Percentiles rank a stretch among this genome's conserved stretches.
Conservation (phyloP, 2,329 filamentous ascomycete genomes). For the Trichoderma sp. region DNA sequence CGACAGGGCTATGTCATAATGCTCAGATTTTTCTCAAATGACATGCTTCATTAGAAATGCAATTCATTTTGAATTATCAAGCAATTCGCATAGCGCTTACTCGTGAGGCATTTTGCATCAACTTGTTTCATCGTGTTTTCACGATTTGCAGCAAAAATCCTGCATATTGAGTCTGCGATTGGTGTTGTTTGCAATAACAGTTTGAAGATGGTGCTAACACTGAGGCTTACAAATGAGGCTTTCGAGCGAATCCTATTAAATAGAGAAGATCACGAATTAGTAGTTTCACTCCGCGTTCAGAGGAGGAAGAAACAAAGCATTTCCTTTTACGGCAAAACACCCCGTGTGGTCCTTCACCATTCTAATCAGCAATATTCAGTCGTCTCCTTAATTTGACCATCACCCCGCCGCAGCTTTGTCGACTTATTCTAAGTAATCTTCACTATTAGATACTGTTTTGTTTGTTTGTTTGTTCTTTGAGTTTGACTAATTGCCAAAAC, state of each 20-base stretch:
- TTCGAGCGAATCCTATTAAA: background rate
- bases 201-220: background rate
- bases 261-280: background rate
- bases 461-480: background rate
- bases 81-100: background rate
- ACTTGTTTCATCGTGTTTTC: background rate
- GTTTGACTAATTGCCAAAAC: background rate
- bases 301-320: background rate
- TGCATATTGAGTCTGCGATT: background rate
- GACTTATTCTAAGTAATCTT: background rate
- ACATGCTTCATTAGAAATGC: conserved; percentile 9
- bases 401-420: background rate
- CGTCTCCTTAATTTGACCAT: background rate
- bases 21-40: background rate
- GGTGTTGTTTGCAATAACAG: background rate
- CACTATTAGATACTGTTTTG: background rate
- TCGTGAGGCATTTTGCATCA: background rate
- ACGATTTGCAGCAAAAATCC: background rate
- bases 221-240: conserved; percentile 3
- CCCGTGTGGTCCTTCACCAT: background rate
- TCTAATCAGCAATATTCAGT: background rate
- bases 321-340: background rate
- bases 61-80: background rate
- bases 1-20: conserved; percentile 20
- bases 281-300: background rate